Conservation (phyloP, 305 asterid species). For the Solanum hybrid region DNA sequence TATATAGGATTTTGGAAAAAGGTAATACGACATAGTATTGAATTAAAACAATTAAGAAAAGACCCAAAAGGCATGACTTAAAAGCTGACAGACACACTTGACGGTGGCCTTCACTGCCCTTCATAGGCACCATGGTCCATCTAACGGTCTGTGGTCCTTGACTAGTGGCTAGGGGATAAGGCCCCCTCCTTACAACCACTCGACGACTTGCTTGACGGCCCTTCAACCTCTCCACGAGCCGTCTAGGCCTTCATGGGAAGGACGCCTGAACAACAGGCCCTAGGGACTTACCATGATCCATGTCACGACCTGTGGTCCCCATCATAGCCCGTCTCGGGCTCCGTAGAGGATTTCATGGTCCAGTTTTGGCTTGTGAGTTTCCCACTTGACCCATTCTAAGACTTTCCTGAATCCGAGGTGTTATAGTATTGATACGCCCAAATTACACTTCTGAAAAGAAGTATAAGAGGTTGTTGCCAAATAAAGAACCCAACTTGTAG, state of each 20-base stretch:
- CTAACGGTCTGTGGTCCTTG: neutral
- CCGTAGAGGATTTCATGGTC: neutral
- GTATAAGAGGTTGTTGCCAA: too few species aligned
- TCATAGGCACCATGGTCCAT: neutral
- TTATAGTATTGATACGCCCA: neutral
- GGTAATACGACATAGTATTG: neutral
- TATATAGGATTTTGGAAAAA: neutral
- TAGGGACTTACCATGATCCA: neutral
- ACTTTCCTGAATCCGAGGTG: neutral
- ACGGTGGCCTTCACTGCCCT: neutral
- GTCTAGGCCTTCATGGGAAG: neutral
- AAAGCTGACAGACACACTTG: neutral
- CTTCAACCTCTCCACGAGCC: too few species aligned
- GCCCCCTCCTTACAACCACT: neutral
- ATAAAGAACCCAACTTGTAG: too few species aligned
- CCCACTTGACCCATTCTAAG: neutral
- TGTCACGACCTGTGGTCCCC: neutral
- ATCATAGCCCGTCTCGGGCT: neutral
- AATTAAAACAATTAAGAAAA: too few species aligned
- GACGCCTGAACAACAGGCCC: neutral
- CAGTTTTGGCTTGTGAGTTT: neutral
- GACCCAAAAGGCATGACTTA: neutral
- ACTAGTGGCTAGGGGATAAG: neutral
- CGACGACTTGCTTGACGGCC: neutral
- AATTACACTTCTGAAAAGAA: too few species aligned